Conservation (phyloP, 352 stramenopile species). For the Phytophthora tentaculata region DNA sequence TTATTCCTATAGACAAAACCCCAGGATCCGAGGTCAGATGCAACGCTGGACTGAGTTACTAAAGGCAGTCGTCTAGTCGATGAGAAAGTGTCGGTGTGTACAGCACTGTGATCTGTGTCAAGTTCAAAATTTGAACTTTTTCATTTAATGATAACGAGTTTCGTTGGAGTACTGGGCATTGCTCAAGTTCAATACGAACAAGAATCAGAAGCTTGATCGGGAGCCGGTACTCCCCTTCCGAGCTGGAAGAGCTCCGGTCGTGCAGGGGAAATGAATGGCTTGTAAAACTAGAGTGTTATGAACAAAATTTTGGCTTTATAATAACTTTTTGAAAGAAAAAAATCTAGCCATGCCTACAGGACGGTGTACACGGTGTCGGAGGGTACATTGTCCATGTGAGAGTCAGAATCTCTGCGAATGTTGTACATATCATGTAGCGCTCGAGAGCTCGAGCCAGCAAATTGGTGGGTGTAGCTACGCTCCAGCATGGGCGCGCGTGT, state of each 20-base stretch:
- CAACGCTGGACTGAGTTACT: too few relatives aligned
- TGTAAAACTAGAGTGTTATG: too few relatives aligned
- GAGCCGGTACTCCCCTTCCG: too few relatives aligned
- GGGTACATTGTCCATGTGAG: slow-evolving; percentile 13
- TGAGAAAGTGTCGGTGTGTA: not conserved
- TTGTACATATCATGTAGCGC: slow-evolving; percentile 41
- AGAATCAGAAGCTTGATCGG: too few relatives aligned
- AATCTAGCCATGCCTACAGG: slow-evolving; percentile 15
- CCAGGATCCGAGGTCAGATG: not conserved
- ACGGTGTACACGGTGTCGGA: slow-evolving; percentile 30
- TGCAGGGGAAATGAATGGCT: too few relatives aligned
- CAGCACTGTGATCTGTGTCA: too few relatives aligned
- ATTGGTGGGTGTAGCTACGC: slow-evolving; percentile 27
- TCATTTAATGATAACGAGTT: too few relatives aligned
- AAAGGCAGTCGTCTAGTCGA: not conserved
- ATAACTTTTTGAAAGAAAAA: not conserved
- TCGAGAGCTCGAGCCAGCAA: slow-evolving; percentile 32
- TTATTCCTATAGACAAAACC: not conserved
- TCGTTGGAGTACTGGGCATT: too few relatives aligned
- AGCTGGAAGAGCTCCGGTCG: too few relatives aligned
- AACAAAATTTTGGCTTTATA: slow-evolving; percentile 4
- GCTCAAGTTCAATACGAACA: too few relatives aligned
- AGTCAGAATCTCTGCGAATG: slow-evolving; percentile 22
- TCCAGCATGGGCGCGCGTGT: slow-evolving; percentile 20
- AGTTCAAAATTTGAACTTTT: too few relatives aligned